These are phyloP conservation scores for Zea mays DNA, from an alignment of 176 grass and related monocot genomes.

Conservation along the genomic window DNA sequence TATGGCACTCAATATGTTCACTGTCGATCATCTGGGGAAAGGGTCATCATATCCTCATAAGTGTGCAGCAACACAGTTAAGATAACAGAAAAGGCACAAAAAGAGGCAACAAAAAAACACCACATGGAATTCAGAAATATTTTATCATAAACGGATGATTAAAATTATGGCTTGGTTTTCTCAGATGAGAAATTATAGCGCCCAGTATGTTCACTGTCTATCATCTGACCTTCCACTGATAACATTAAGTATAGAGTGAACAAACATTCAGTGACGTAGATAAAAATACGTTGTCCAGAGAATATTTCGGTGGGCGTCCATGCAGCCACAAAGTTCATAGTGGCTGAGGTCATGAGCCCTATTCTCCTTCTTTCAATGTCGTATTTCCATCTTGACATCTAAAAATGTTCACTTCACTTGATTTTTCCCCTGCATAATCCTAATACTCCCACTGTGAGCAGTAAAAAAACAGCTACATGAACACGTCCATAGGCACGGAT, in stretches of 20 bases:
- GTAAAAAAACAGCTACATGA: background rate
- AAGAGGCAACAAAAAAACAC: background rate
- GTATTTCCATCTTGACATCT: background rate
- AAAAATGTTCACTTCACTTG: background rate
- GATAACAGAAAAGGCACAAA: background rate
- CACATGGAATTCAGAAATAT: background rate
- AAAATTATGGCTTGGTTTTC: constrained; percentile 37
- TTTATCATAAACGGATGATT: constrained; percentile 5
- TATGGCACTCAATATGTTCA: constrained; percentile 12
- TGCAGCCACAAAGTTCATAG: background rate
- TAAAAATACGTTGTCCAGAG: constrained; percentile 35
- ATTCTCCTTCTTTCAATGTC: constrained; percentile 35
- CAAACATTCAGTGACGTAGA: background rate
- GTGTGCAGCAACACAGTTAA: background rate
- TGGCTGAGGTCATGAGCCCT: constrained; percentile 3
- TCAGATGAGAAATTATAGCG: constrained; percentile 19
- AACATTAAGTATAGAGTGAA: background rate
- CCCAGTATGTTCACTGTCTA: constrained; percentile 16
- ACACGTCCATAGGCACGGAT: background rate
- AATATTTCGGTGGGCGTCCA: constrained; percentile 8
- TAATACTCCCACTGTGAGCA: background rate
- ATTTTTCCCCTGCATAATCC: too few species aligned
- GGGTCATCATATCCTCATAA: background rate
- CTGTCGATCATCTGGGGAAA: constrained; percentile 14
- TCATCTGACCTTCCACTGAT: background rate